phyloP scores from a whole-genome alignment of 495 filamentous ascomycete species.

The Hypoxylon lienhwacheense region DNA sequence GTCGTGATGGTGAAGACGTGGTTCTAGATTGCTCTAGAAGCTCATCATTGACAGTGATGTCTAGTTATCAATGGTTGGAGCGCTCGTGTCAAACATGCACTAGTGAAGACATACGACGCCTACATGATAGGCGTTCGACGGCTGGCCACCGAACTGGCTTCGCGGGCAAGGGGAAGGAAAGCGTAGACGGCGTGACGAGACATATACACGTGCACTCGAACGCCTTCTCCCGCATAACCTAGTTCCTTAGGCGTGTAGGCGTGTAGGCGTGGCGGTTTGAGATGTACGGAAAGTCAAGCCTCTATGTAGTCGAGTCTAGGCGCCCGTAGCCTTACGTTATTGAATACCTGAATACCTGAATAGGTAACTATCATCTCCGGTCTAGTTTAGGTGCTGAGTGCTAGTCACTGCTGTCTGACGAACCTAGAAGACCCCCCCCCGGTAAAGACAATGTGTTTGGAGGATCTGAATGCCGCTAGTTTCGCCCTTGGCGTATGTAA shows the following conservation, averaged over 20 bases:
- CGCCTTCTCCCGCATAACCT: conserved; percentile 12
- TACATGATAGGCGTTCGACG: conserved; percentile 4
- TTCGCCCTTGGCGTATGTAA: conserved; percentile 13
- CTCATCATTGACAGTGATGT: background rate
- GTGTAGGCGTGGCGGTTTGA: conserved; percentile 6
- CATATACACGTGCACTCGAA: conserved; percentile 15
- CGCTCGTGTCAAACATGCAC: conserved; percentile 1
- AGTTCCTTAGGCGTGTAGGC: too few species aligned
- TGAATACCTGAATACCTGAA: too few species aligned
- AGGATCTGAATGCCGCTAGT: conserved; percentile 21
- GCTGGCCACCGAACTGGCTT: conserved; percentile 9
- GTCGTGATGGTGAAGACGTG: conserved; percentile 1
- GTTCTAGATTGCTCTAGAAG: conserved; percentile 2
- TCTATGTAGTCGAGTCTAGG: background rate
- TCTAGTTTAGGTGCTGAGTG: background rate
- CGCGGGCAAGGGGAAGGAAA: conserved; percentile 6
- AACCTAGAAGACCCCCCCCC: conserved; percentile 4
- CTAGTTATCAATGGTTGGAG: conserved; percentile 8
- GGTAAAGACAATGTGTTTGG: conserved; percentile 9
- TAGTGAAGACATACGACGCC: conserved; percentile 1
- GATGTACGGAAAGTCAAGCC: conserved; percentile 7
- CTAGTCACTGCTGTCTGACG: background rate
- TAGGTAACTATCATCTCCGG: background rate
- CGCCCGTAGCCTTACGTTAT: background rate
- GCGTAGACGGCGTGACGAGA: conserved; percentile 11